phyloP scores from a whole-genome alignment of 164 flowering plant genomes.

The Dillenia suffruticosa region DNA sequence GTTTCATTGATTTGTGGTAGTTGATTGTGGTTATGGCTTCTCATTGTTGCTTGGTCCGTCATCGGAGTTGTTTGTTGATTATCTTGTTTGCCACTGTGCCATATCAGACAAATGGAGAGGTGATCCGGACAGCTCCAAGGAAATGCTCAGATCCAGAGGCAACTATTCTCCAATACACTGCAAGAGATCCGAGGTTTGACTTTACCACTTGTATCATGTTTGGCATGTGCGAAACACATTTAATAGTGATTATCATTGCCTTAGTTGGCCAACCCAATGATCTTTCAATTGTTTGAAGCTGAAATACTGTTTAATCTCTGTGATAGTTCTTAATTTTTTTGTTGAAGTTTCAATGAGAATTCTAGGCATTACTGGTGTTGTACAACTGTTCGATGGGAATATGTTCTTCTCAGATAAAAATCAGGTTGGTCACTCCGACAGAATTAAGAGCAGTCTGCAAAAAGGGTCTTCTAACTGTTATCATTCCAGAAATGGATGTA shows the following conservation, averaged over 20 bases:
- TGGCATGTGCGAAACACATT: too few relatives aligned
- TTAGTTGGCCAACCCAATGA: too few relatives aligned
- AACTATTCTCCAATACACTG: conserved; percentile 22
- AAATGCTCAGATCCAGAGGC: conserved; percentile 21
- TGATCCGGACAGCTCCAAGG: conserved; percentile 40
- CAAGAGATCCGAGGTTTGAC: conserved; percentile 46
- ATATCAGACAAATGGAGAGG: conserved; percentile 47
- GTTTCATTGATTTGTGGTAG: conserved; percentile 33
- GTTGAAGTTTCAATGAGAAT: not conserved
- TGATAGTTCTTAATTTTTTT: too few relatives aligned
- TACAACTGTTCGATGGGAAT: not conserved
- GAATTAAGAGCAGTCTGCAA: conserved; percentile 73
- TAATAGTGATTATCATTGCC: too few relatives aligned
- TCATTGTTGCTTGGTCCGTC: conserved; percentile 90
- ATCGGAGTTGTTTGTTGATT: conserved; percentile 89
- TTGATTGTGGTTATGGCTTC: conserved; percentile 98
- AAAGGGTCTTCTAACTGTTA: conserved; percentile 89
- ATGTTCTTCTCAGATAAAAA: conserved; percentile 48
- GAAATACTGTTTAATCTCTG: too few relatives aligned
- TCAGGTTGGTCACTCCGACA: conserved; percentile 40
- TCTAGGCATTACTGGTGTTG: not conserved
- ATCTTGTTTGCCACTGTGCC: conserved; percentile 83
- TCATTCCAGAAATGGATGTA: conserved; percentile 99
- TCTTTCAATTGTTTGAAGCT: too few relatives aligned
- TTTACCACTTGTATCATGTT: not conserved